A percentile compares a stretch with the other conserved stretches of the same genome.
Evolutionary conservation across 306 rosid species (phyloP).

Genomic region (Begonia peltatifolia): DNA sequence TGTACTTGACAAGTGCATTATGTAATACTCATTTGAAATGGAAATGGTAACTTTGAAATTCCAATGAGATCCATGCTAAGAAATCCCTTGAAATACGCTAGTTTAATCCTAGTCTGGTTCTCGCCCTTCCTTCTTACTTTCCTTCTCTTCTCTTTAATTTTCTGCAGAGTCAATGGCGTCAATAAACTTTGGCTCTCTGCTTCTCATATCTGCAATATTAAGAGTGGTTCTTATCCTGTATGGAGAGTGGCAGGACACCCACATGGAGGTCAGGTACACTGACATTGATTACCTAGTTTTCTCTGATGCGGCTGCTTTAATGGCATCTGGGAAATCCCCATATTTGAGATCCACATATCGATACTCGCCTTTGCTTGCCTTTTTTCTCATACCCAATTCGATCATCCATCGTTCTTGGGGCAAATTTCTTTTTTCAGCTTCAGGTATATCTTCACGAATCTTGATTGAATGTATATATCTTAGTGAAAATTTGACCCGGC

Average conservation of each 20-base stretch:
- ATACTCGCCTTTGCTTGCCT: conserved; percentile 76
- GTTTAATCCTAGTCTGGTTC: neutral
- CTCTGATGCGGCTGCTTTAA: conserved; percentile 76
- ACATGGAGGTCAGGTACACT: conserved; percentile 82
- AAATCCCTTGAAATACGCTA: too few species aligned
- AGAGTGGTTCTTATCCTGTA: conserved; percentile 47
- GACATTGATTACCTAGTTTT: conserved; percentile 85
- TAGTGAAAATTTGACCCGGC: too few species aligned
- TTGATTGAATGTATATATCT: too few species aligned
- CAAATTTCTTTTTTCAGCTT: conserved; percentile 70
- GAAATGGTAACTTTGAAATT: too few species aligned
- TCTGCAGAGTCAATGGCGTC: conserved; percentile 21
- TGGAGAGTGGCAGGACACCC: conserved; percentile 92
- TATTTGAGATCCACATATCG: conserved; percentile 75
- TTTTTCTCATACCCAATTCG: conserved; percentile 65
- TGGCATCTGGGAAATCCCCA: conserved; percentile 74
- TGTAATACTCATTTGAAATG: too few species aligned
- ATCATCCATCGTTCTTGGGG: conserved; percentile 72
- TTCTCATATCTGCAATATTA: conserved; percentile 41
- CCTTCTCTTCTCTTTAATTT: neutral
- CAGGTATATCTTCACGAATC: conserved; percentile 44
- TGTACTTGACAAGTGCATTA: too few species aligned
- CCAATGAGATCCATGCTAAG: too few species aligned
- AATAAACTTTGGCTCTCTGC: conserved; percentile 20
- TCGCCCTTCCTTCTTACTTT: neutral